These are phyloP conservation scores for Cicer judaicum DNA, from an alignment of 306 rosid genomes.

Conservation along the genomic window DNA sequence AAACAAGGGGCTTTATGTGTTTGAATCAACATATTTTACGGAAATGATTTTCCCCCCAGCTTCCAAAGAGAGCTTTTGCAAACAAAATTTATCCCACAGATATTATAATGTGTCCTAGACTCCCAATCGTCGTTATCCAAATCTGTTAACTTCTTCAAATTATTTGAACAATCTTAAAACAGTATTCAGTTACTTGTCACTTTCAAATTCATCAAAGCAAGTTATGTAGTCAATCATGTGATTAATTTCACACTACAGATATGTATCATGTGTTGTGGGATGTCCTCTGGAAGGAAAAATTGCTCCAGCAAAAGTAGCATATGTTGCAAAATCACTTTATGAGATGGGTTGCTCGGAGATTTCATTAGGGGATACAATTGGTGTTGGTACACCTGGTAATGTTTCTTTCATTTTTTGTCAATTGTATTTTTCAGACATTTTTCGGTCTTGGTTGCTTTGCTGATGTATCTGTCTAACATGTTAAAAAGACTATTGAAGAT, in stretches of 20 bases:
- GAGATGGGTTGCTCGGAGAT: constrained; percentile 90
- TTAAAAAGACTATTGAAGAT: constrained; percentile 30
- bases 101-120: constrained; percentile 15
- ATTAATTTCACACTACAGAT: constrained; percentile 52
- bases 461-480: constrained; percentile 24
- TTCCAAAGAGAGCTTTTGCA: background rate
- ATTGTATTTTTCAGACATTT: constrained; percentile 2
- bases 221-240: constrained; percentile 31
- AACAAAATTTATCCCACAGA: background rate
- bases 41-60: background rate
- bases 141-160: constrained; percentile 21
- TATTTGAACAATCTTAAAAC: constrained; percentile 27
- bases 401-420: constrained; percentile 31
- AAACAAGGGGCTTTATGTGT: constrained; percentile 10
- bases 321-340: constrained; percentile 78
- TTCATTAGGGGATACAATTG: constrained; percentile 95
- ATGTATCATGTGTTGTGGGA: constrained; percentile 92
- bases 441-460: constrained; percentile 18
- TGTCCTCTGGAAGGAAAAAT: constrained; percentile 88
- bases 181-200: constrained; percentile 13
- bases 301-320: constrained; percentile 79
- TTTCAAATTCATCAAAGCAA: constrained; percentile 26
- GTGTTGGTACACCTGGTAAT: constrained; percentile 97
- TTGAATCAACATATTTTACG: background rate
- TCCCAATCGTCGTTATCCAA: constrained; percentile 7